Evolutionary conservation across 495 filamentous ascomycete genomes (phyloP).

Genomic region (Xylaria cubensis): DNA sequence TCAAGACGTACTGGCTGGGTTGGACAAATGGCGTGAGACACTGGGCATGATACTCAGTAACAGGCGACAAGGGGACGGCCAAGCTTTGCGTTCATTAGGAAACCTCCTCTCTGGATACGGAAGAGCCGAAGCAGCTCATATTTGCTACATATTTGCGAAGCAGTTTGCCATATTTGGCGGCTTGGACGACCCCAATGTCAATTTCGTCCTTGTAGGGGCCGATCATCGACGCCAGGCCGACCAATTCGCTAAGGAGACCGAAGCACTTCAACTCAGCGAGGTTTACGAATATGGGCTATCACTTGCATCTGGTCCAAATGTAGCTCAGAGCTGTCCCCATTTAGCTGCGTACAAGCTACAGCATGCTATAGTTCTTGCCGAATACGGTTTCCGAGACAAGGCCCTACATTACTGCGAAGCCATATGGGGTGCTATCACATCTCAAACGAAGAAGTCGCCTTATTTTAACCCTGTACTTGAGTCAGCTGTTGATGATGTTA

Average conservation of each 20-base stretch:
- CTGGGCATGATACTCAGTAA: conserved; percentile 85
- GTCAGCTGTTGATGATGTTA: conserved; percentile 79
- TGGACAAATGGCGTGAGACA: conserved; percentile 94
- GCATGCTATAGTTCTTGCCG: conserved; percentile 82
- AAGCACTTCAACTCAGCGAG: conserved; percentile 87
- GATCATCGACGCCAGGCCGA: conserved; percentile 73
- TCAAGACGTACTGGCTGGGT: conserved; percentile 78
- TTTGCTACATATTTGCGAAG: conserved; percentile 73
- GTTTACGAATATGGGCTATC: conserved; percentile 87
- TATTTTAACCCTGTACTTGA: conserved; percentile 83
- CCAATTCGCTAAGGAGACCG: conserved; percentile 75
- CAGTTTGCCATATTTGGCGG: conserved; percentile 73
- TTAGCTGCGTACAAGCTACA: conserved; percentile 87
- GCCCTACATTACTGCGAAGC: conserved; percentile 91
- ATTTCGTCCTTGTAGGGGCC: conserved; percentile 82
- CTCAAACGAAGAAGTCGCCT: conserved; percentile 80
- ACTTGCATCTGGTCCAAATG: conserved; percentile 60
- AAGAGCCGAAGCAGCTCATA: conserved; percentile 86
- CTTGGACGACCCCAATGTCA: conserved; percentile 78
- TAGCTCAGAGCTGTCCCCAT: conserved; percentile 73
- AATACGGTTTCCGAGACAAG: conserved; percentile 79
- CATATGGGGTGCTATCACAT: conserved; percentile 77
- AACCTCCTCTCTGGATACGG: conserved; percentile 86
- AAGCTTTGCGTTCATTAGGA: conserved; percentile 79
- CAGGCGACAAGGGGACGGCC: conserved; percentile 77